A percentile compares a stretch with the other conserved stretches of the same genome.
These are phyloP conservation scores for Vigna nakashimae DNA, from an alignment of 306 rosid genomes.

Conservation along the genomic window DNA sequence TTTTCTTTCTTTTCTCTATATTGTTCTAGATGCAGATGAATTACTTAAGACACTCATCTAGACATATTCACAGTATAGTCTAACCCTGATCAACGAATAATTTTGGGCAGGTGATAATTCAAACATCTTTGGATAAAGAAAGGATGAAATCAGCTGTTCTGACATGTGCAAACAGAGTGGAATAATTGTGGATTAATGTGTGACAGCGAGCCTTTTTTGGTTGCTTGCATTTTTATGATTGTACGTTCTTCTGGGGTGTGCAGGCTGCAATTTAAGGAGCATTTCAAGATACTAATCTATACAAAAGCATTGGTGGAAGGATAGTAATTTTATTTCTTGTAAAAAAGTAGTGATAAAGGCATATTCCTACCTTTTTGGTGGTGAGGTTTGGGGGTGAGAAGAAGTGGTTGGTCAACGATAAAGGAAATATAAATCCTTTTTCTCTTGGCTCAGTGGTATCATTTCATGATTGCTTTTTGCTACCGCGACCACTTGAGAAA, in stretches of 20 bases:
- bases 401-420: not conserved
- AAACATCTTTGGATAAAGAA: conserved; percentile 79
- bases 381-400: not conserved
- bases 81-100: conserved; percentile 10
- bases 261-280: conserved; percentile 38
- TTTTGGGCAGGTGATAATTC: conserved; percentile 76
- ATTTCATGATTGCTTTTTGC: conserved; percentile 5
- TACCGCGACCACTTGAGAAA: conserved; percentile 32
- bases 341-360: not conserved
- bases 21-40: conserved; percentile 6
- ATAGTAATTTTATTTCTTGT: conserved; percentile 12
- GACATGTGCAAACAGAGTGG: conserved; percentile 75
- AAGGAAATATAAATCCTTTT: no score
- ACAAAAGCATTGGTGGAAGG: conserved; percentile 33
- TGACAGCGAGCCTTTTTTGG: conserved; percentile 31
- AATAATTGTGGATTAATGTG: conserved; percentile 44
- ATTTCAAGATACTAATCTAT: conserved; percentile 34
- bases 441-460: not conserved
- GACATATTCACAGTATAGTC: not conserved
- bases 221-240: conserved; percentile 30
- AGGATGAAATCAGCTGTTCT: conserved; percentile 74
- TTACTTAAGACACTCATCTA: conserved; percentile 10
- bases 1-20: conserved; percentile 1
- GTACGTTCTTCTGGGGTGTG: conserved; percentile 35
- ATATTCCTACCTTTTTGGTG: not conserved